Percentiles rank a stretch among this genome's conserved stretches.
phyloP scores from a whole-genome alignment of 1,139 yeast species.

The Sugiyamaella pinicola region DNA sequence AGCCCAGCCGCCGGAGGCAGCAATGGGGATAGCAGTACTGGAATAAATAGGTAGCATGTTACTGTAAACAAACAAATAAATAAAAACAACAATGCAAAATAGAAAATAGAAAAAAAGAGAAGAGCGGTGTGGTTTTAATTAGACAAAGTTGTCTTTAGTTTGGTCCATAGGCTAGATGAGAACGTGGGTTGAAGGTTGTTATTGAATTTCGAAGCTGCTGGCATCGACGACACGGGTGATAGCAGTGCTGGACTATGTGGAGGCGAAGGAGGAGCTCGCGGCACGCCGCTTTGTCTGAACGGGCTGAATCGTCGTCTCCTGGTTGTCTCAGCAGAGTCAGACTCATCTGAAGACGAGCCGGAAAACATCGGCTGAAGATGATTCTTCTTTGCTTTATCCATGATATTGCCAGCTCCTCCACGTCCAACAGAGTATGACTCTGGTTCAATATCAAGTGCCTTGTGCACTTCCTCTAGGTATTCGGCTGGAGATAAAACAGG shows the following conservation, averaged over 20 bases:
- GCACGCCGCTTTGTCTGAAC: background rate
- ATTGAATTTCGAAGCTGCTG: conserved; percentile 8
- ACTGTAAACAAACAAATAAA: no score
- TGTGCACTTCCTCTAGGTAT: conserved; percentile 41
- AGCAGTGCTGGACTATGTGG: conserved; percentile 14
- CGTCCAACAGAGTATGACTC: conserved; percentile 43
- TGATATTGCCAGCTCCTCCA: conserved; percentile 43
- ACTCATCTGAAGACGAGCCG: conserved; percentile 19
- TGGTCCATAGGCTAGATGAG: conserved; percentile 33
- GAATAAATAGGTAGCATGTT: no score
- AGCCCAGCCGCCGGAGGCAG: no score
- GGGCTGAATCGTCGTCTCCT: conserved; percentile 15
- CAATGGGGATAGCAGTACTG: no score
- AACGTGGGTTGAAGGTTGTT: conserved; percentile 20
- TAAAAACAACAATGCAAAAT: conserved; percentile 3
- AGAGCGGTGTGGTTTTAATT: no score
- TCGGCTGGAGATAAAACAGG: conserved; percentile 40
- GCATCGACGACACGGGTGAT: conserved; percentile 26
- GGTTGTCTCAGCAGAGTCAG: conserved; percentile 4
- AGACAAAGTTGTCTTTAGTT: conserved; percentile 36
- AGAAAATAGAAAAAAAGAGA: background rate
- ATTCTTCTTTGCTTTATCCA: conserved; percentile 10
- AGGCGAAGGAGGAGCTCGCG: conserved; percentile 8
- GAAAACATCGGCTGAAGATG: conserved; percentile 19
- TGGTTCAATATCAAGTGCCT: conserved; percentile 40